These are phyloP conservation scores for Arabidopsis hybrid DNA, from an alignment of 441 rosid species.

Conservation along the genomic window DNA sequence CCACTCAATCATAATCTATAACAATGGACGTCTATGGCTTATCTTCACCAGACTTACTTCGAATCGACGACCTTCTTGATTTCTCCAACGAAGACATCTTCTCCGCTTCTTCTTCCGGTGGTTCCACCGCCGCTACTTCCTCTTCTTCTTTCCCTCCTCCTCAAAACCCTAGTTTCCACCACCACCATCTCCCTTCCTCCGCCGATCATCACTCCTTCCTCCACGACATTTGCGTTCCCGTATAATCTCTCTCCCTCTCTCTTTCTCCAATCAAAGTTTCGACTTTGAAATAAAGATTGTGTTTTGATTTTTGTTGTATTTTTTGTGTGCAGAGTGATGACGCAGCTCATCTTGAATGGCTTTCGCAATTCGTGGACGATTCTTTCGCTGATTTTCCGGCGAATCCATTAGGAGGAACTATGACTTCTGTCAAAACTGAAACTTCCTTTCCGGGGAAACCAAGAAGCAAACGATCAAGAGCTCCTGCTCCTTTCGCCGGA, in stretches of 20 bases:
- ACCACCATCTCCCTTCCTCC: conserved; percentile 37
- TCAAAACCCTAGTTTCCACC: conserved; percentile 35
- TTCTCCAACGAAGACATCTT: conserved; percentile 62
- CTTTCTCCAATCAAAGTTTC: background rate
- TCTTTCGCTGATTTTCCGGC: conserved; percentile 59
- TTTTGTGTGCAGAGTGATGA: conserved; percentile 55
- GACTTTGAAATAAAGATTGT: background rate
- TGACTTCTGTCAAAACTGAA: conserved; percentile 42
- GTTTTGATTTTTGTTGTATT: background rate
- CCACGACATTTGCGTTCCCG: conserved; percentile 66
- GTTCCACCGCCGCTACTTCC: conserved; percentile 42
- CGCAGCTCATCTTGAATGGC: conserved; percentile 67
- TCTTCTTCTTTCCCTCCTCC: conserved; percentile 43
- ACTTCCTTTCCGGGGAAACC: conserved; percentile 50
- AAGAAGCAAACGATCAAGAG: conserved; percentile 63
- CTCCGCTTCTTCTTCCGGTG: conserved; percentile 46
- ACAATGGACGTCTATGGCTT: conserved; percentile 65
- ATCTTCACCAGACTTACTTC: conserved; percentile 53
- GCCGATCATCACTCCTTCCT: conserved; percentile 53
- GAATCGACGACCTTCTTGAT: conserved; percentile 62
- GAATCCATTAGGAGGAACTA: conserved; percentile 48
- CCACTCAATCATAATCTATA: background rate
- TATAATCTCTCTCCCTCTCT: conserved; percentile 26
- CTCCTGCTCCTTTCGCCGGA: conserved; percentile 36
- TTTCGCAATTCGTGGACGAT: conserved; percentile 65